These are phyloP conservation scores for Tricladium varicosporioides DNA, from an alignment of 2,329 filamentous ascomycete species.

Conservation along the genomic window DNA sequence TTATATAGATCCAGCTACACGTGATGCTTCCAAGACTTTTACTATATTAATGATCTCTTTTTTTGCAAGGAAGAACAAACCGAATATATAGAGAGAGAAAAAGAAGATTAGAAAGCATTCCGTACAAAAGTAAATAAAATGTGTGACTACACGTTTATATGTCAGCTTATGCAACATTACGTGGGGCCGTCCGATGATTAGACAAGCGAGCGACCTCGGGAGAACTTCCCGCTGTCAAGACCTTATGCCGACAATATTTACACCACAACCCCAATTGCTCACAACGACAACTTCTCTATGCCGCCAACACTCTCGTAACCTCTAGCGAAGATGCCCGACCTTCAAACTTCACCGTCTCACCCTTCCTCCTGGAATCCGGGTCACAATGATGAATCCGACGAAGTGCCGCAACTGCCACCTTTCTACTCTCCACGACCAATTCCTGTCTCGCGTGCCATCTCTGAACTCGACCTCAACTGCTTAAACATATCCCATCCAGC, in stretches of 20 bases:
- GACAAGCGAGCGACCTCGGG: slow-evolving; percentile 5
- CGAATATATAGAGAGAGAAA: no score
- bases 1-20: no score
- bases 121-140: background rate
- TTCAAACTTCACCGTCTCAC: slow-evolving; percentile 9
- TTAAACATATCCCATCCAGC: slow-evolving; percentile 9
- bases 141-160: background rate
- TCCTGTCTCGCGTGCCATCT: slow-evolving; percentile 34
- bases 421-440: slow-evolving; percentile 36
- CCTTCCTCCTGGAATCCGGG: slow-evolving; percentile 16
- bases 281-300: slow-evolving; percentile 2
- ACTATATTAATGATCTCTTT: no score
- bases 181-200: background rate
- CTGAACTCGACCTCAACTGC: slow-evolving; percentile 33
- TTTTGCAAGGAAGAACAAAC: no score
- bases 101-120: no score
- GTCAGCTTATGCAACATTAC: background rate
- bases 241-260: background rate
- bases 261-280: background rate
- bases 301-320: background rate
- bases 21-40: no score
- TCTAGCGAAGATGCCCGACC: slow-evolving; percentile 17
- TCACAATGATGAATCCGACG: slow-evolving; percentile 22
- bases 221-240: background rate
- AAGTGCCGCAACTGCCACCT: slow-evolving; percentile 30